phyloP scores from a whole-genome alignment of 805 yeast species.

The Candida sakaeoensis region DNA sequence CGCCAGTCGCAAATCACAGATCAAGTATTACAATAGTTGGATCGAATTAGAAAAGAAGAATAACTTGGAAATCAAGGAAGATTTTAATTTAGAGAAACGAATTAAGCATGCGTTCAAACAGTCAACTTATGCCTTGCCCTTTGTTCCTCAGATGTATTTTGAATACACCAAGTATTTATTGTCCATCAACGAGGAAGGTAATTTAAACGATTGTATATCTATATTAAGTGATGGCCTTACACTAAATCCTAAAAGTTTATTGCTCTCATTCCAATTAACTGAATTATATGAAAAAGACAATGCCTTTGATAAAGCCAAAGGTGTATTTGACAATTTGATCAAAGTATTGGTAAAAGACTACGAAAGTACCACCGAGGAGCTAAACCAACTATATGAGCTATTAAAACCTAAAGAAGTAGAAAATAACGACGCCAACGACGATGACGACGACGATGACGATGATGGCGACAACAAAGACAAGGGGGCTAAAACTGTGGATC shows the following conservation, averaged over 20 bases:
- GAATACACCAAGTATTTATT: slow-evolving; percentile 45
- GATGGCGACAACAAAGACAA: slow-evolving; percentile 11
- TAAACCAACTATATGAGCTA: slow-evolving; percentile 17
- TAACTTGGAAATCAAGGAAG: slow-evolving; percentile 56
- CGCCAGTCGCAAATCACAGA: slow-evolving; percentile 34
- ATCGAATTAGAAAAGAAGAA: slow-evolving; percentile 74
- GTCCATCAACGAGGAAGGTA: slow-evolving; percentile 33
- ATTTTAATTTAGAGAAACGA: slow-evolving; percentile 46
- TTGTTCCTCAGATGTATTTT: slow-evolving; percentile 76
- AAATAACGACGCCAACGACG: slow-evolving; percentile 8
- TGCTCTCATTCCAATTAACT: slow-evolving; percentile 63
- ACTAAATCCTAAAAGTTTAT: slow-evolving; percentile 67
- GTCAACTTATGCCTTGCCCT: slow-evolving; percentile 57
- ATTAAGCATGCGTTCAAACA: slow-evolving; percentile 70
- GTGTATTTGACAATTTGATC: slow-evolving; percentile 49
- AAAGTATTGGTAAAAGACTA: slow-evolving; percentile 41
- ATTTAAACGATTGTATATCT: slow-evolving; percentile 39
- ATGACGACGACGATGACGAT: slow-evolving; percentile 7
- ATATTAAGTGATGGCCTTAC: slow-evolving; percentile 51
- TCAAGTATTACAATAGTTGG: slow-evolving; percentile 68
- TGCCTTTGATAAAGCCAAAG: slow-evolving; percentile 47
- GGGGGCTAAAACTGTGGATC: slow-evolving; percentile 1
- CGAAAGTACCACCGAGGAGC: slow-evolving; percentile 18
- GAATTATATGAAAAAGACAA: slow-evolving; percentile 64
- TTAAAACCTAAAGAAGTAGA: slow-evolving; percentile 13